Conservation (phyloP, 768 basidiomycete species). For the Tephrocybe sp. region DNA sequence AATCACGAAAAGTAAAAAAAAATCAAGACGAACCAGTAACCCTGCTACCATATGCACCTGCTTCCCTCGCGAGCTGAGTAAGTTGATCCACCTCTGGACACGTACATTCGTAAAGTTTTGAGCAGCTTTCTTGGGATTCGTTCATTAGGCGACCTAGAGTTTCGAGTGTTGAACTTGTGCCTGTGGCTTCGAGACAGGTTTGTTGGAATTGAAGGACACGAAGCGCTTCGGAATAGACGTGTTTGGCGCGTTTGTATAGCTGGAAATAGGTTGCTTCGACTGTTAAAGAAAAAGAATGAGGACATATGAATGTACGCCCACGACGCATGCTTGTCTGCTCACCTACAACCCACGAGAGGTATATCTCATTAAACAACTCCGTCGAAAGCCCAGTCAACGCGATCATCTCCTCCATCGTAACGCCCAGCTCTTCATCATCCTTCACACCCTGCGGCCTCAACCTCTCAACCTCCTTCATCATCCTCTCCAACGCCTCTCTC, state of each 20-base stretch:
- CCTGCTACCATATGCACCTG: slow-evolving; percentile 79
- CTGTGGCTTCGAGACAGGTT: slow-evolving; percentile 50
- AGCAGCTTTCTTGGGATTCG: slow-evolving; percentile 71
- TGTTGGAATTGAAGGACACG: slow-evolving; percentile 78
- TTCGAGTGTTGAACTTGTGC: slow-evolving; percentile 32
- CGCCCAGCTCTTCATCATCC: slow-evolving; percentile 50
- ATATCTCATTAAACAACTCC: slow-evolving; percentile 59
- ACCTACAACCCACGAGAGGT: slow-evolving; percentile 82
- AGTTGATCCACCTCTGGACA: slow-evolving; percentile 77
- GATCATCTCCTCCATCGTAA: slow-evolving; percentile 76
- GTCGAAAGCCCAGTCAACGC: slow-evolving; percentile 54
- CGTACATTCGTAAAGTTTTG: slow-evolving; percentile 71
- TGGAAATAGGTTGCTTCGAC: slow-evolving; percentile 82
- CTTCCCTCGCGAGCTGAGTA: slow-evolving; percentile 55
- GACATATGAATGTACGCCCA: not conserved
- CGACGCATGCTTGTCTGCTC: slow-evolving; percentile 27
- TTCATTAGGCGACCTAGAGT: slow-evolving; percentile 74
- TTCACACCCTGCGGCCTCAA: slow-evolving; percentile 41
- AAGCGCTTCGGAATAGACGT: slow-evolving; percentile 77
- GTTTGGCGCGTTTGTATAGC: slow-evolving; percentile 77
- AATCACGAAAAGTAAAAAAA: not conserved
- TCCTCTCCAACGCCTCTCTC: slow-evolving; percentile 42
- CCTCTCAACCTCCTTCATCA: slow-evolving; percentile 47
- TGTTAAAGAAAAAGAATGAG: slow-evolving; percentile 22
- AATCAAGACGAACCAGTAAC: slow-evolving; percentile 60